phyloP scores from a whole-genome alignment of 1,284 basidiomycete species.

The Cryptococcus sp. region DNA sequence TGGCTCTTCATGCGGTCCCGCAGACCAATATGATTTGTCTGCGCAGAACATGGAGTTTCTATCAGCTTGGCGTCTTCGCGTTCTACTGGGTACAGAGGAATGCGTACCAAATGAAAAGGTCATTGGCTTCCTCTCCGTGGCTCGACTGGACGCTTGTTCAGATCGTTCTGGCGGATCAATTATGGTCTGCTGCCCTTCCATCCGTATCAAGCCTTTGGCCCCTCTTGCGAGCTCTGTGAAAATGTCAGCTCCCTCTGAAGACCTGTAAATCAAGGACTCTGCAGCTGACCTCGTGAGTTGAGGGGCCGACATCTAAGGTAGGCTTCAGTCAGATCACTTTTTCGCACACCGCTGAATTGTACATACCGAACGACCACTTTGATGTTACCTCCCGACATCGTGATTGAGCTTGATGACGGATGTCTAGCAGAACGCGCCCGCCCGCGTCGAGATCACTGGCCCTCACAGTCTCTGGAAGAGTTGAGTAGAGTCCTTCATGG shows the following conservation, averaged over 20 bases:
- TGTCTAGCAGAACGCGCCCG: background rate
- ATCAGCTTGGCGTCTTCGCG: background rate
- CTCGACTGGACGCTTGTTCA: slow-evolving; percentile 55
- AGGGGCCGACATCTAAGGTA: slow-evolving; percentile 78
- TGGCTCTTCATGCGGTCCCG: slow-evolving; percentile 80
- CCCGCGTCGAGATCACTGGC: background rate
- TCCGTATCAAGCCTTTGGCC: slow-evolving; percentile 86
- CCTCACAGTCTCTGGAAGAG: background rate
- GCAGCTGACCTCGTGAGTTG: slow-evolving; percentile 83
- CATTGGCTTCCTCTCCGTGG: slow-evolving; percentile 84
- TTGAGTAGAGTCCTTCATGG: background rate
- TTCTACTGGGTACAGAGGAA: background rate
- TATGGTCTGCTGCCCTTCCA: slow-evolving; percentile 88
- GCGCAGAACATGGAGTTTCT: background rate
- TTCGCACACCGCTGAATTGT: background rate
- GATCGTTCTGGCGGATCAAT: slow-evolving; percentile 75
- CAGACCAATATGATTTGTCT: slow-evolving; percentile 96
- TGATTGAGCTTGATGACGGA: background rate
- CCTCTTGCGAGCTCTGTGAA: slow-evolving; percentile 79
- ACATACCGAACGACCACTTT: slow-evolving; percentile 75
- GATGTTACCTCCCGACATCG: slow-evolving; percentile 69
- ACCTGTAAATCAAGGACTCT: too few species aligned
- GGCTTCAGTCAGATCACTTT: slow-evolving; percentile 13
- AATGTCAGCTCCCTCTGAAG: background rate
- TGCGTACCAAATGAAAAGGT: slow-evolving; percentile 70